Base-by-base conservation (phyloP, 2,329 filamentous ascomycete species). In the Eurotiales sp. region DNA sequence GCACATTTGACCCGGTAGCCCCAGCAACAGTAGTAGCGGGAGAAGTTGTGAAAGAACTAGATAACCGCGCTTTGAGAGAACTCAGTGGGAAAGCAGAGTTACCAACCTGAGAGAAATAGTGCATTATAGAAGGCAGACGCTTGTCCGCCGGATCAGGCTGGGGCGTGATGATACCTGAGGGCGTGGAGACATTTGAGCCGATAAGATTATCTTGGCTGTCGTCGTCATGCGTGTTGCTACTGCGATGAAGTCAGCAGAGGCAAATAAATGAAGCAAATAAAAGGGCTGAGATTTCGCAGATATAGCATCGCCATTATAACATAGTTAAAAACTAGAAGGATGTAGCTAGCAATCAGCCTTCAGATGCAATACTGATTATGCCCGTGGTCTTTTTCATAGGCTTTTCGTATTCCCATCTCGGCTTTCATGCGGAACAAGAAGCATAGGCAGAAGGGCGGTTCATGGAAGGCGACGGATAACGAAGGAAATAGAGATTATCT, bases 101-200 rank as follows among this genome's bases (percentile, higher is more conserved):
- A 96, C 93, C 86, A 95, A 99, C 93, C 92, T 99, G 93, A 78
- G 87, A 87, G 82, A 97, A 96, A 80, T 93, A 96, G 72, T 85
- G 83, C 81, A 93, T 87, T 77, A 97, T 95, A 70, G 90, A 89
- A 61, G 93, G 93, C 68, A 95, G 80, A 74, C 93, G 87, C 77
- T 96, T 96, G 77, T 99, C 93, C 66, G 88, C 86, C 58, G 87
- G 86, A 74, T 97, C 92, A 60, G 93, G 93, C 66, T 91, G 88
- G 61, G 93, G 93, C 57, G 93, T 99, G 60, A 90, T 88, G 70
- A 95, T 83, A 65, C 91, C 90, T 61, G 91, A 95, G 65, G 90
- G 87, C 63, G 90, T 93, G 49, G 88, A 91, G 62, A 89, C 87
- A 70, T 76, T 80, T 52, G 87, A 88, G 67, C 89, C 88, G 51